These are phyloP conservation scores for Kickxella alabastrina DNA, from an alignment of 192 early-diverging fungal species.

Conservation along the genomic window DNA sequence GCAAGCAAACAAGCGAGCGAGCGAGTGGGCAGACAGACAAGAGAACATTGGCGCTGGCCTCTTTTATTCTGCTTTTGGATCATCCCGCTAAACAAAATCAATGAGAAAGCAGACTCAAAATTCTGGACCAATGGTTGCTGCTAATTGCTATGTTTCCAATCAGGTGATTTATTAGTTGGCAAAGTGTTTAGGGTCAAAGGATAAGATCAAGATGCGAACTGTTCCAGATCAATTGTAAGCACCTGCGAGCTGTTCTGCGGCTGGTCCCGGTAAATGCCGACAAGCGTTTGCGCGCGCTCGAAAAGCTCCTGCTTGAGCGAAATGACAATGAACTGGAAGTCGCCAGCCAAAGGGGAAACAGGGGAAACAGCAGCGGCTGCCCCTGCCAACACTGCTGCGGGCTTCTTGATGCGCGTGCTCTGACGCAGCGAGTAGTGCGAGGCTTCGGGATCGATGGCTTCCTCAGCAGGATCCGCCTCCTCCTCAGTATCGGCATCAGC, in stretches of 20 bases:
- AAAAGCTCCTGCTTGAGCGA: slow-evolving; percentile 93
- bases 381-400: no score
- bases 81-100: no score
- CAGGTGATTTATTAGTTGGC: background rate
- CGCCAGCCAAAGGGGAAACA: slow-evolving; percentile 24
- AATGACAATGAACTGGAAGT: slow-evolving; percentile 97
- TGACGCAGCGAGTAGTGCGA: slow-evolving; percentile 40
- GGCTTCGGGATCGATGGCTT: slow-evolving; percentile 2
- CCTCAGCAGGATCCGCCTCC: no score
- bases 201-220: slow-evolving; percentile 24
- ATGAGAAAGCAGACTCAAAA: no score
- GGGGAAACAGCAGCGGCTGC: no score
- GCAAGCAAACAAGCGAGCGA: no score
- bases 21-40: no score
- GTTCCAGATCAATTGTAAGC: slow-evolving; percentile 68
- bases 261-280: slow-evolving; percentile 95
- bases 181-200: slow-evolving; percentile 17
- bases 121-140: no score
- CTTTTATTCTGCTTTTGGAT: no score
- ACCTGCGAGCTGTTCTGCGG: slow-evolving; percentile 76
- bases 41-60: no score
- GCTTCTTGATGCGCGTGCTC: slow-evolving; percentile 24
- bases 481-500: slow-evolving; percentile 10
- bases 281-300: slow-evolving; percentile 86
- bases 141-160: no score